Evolutionary conservation across 371 early-diverging fungal species (phyloP).

Genomic region (Dichotomocladium elegans): DNA sequence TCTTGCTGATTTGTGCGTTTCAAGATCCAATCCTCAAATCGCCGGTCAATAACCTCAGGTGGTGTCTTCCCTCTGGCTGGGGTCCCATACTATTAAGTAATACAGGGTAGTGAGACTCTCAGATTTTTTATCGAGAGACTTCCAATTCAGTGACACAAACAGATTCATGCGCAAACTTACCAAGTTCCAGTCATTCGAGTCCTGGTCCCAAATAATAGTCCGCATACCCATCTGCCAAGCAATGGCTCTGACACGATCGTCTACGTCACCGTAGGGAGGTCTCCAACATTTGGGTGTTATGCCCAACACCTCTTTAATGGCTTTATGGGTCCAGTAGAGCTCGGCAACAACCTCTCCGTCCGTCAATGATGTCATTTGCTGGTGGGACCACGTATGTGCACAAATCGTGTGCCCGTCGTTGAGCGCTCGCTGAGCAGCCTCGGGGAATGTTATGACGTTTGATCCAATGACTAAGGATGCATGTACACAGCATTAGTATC

Average conservation of each 20-base stretch:
- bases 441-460: constrained; percentile 29
- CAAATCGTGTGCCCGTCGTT: constrained; percentile 36
- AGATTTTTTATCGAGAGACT: neutral
- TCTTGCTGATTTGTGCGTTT: constrained; percentile 17
- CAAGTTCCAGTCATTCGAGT: constrained; percentile 36
- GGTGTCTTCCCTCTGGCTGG: constrained; percentile 20
- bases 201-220: constrained; percentile 37
- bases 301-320: constrained; percentile 54
- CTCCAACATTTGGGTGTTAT: constrained; percentile 56
- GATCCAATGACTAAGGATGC: constrained; percentile 29
- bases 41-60: constrained; percentile 23
- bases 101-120: neutral
- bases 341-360: constrained; percentile 59
- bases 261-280: constrained; percentile 54
- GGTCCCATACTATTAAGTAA: constrained; percentile 19
- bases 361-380: constrained; percentile 46
- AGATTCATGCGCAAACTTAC: neutral
- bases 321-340: constrained; percentile 46
- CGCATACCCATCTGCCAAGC: constrained; percentile 51
- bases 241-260: constrained; percentile 51
- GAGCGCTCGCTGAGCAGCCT: constrained; percentile 32
- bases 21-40: constrained; percentile 37
- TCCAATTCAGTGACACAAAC: neutral
- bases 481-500: neutral
- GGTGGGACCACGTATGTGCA: constrained; percentile 59